Percentiles rank a stretch among this genome's conserved stretches.
Evolutionary conservation across 1,284 basidiomycete genomes (phyloP).

Genomic region (Ceratorhiza oryzae-sativae): DNA sequence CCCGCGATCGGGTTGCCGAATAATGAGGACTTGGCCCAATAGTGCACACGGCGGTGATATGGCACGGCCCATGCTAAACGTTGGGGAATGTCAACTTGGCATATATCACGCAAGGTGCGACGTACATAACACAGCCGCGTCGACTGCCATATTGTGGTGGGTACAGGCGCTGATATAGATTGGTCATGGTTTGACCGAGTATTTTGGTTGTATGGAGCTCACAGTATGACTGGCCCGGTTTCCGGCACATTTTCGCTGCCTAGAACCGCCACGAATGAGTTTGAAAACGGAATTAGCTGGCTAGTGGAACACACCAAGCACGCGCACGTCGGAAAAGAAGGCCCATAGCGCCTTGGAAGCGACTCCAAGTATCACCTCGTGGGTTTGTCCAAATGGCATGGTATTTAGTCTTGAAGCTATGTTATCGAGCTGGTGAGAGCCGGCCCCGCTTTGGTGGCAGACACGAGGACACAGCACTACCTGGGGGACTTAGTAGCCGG

Average conservation of each 20-base stretch:
- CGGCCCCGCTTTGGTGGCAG: neutral
- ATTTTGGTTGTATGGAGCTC: conserved; percentile 48
- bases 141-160: conserved; percentile 93
- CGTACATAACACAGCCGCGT: conserved; percentile 81
- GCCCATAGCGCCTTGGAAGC: conserved; percentile 77
- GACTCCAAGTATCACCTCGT: conserved; percentile 70
- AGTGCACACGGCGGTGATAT: conserved; percentile 81
- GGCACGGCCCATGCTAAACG: conserved; percentile 75
- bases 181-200: conserved; percentile 33
- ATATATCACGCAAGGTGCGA: conserved; percentile 41
- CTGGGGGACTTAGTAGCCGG: conserved; percentile 7
- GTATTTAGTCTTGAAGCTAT: neutral
- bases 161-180: conserved; percentile 70
- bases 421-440: conserved; percentile 19
- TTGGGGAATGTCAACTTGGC: neutral
- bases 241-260: conserved; percentile 76
- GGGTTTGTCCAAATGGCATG: conserved; percentile 60
- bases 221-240: conserved; percentile 89
- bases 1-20: conserved; percentile 79
- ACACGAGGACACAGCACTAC: neutral
- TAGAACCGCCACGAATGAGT: neutral
- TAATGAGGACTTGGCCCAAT: conserved; percentile 88
- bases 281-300: neutral
- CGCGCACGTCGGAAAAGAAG: conserved; percentile 86
- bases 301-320: conserved; percentile 65